phyloP scores from a whole-genome alignment of 2,329 filamentous ascomycete species.

The Nothophoma quercina region DNA sequence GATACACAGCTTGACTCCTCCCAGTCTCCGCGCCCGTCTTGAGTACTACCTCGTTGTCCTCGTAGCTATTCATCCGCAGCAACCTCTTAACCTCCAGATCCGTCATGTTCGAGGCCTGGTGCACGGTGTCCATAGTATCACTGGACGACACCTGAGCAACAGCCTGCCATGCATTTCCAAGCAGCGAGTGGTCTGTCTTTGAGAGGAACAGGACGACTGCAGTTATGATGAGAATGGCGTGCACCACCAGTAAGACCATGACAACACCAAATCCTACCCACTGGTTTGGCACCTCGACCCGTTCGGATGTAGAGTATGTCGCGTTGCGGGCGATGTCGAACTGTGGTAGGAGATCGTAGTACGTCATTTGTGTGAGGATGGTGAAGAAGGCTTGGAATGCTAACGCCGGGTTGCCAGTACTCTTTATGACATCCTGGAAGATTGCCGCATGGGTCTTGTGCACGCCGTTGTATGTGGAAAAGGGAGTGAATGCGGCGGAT shows the following conservation, averaged over 20 bases:
- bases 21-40: not conserved
- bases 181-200: conserved; percentile 17
- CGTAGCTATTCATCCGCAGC: not conserved
- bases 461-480: not conserved
- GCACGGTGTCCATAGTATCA: conserved; percentile 10
- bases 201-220: conserved; percentile 6
- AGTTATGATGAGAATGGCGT: conserved; percentile 6
- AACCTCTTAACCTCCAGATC: conserved; percentile 17
- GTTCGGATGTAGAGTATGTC: not conserved
- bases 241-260: conserved; percentile 1
- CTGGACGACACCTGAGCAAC: conserved; percentile 18
- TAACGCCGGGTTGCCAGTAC: conserved; percentile 14
- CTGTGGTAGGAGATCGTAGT: conserved; percentile 15
- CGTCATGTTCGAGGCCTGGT: conserved; percentile 8
- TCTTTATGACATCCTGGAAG: conserved; percentile 16
- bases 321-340: conserved; percentile 6
- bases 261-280: conserved; percentile 15
- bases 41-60: conserved; percentile 4
- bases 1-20: conserved; percentile 12
- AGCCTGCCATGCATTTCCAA: conserved; percentile 22
- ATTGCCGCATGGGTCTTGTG: conserved; percentile 15
- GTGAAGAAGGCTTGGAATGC: conserved; percentile 21
- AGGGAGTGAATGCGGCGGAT: not conserved
- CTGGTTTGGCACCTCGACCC: not conserved
- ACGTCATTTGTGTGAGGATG: conserved; percentile 16